These are phyloP conservation scores for Ogataea henricii DNA, from an alignment of 805 yeast genomes.

Conservation along the genomic window DNA sequence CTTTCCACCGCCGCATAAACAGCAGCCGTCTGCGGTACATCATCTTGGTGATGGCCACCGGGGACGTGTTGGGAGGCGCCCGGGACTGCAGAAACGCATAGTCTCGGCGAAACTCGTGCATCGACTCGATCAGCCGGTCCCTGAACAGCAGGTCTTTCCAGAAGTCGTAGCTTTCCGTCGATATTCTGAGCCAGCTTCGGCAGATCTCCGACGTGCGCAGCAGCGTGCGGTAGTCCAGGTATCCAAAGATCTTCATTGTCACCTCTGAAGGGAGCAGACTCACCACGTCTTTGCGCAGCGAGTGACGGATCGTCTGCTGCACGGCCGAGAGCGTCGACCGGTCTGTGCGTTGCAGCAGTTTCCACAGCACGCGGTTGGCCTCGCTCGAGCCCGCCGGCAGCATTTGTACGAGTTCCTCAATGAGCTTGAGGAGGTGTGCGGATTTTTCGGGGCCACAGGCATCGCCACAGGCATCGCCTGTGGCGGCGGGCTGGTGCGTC, in stretches of 20 bases:
- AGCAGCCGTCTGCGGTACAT: constrained; percentile 61
- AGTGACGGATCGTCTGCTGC: constrained; percentile 48
- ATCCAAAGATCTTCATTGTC: constrained; percentile 60
- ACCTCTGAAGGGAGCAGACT: constrained; percentile 75
- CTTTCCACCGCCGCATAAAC: constrained; percentile 77
- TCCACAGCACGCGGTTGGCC: constrained; percentile 47
- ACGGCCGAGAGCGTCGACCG: constrained; percentile 64
- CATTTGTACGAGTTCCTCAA: constrained; percentile 38
- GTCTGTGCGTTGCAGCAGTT: constrained; percentile 57
- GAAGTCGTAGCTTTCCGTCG: constrained; percentile 57
- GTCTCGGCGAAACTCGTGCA: constrained; percentile 44
- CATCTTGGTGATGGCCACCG: constrained; percentile 24
- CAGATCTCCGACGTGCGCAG: constrained; percentile 65
- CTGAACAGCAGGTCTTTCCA: constrained; percentile 69
- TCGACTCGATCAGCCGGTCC: constrained; percentile 59
- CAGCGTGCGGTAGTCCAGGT: constrained; percentile 65
- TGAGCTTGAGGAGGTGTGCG: constrained; percentile 41
- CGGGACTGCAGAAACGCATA: constrained; percentile 19
- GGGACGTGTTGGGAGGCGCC: constrained; percentile 12
- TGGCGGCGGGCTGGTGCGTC: background rate
- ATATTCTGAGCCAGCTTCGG: constrained; percentile 65
- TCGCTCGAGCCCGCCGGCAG: constrained; percentile 49
- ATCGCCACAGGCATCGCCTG: no score
- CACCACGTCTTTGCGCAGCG: constrained; percentile 74
- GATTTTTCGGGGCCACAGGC: constrained; percentile 2